Conservation (phyloP, 164 flowering plant species). For the Chloranthus sessilifolius region DNA sequence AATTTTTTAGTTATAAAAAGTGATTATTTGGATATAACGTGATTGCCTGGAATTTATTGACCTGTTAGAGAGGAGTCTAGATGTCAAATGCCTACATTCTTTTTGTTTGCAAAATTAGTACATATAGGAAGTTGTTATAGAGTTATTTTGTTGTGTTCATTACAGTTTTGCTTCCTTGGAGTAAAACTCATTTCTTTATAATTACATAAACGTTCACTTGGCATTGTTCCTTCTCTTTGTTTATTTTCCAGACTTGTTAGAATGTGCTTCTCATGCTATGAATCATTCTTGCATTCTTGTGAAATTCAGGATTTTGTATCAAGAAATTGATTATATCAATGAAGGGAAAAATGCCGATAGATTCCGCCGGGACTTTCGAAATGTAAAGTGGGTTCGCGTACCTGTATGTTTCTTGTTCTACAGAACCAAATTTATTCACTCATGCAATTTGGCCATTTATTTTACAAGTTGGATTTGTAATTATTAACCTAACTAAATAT, state of each 20-base stretch:
- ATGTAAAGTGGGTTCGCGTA: slow-evolving; percentile 92
- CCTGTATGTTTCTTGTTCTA: slow-evolving; percentile 72
- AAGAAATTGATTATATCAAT: slow-evolving; percentile 96
- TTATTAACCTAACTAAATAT: background rate
- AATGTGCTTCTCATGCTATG: too few species aligned
- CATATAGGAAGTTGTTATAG: too few species aligned
- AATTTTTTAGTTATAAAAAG: too few species aligned
- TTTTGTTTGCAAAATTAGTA: too few species aligned
- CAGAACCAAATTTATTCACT: slow-evolving; percentile 8
- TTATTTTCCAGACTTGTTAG: background rate
- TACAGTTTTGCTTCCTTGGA: background rate
- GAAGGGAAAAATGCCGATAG: slow-evolving; percentile 97
- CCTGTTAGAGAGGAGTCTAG: too few species aligned
- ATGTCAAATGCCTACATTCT: too few species aligned
- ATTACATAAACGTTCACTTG: too few species aligned
- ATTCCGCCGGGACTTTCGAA: slow-evolving; percentile 93
- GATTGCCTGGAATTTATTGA: too few species aligned
- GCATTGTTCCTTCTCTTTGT: too few species aligned
- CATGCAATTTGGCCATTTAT: background rate
- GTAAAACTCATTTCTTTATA: background rate
- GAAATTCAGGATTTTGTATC: slow-evolving; percentile 81
- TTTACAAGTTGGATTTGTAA: background rate
- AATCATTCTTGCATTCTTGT: background rate
- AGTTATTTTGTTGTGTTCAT: too few species aligned
- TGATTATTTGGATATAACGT: too few species aligned